Evolutionary conservation across 495 filamentous ascomycete genomes (phyloP).

Genomic region (Tuber microsphaerosporum): DNA sequence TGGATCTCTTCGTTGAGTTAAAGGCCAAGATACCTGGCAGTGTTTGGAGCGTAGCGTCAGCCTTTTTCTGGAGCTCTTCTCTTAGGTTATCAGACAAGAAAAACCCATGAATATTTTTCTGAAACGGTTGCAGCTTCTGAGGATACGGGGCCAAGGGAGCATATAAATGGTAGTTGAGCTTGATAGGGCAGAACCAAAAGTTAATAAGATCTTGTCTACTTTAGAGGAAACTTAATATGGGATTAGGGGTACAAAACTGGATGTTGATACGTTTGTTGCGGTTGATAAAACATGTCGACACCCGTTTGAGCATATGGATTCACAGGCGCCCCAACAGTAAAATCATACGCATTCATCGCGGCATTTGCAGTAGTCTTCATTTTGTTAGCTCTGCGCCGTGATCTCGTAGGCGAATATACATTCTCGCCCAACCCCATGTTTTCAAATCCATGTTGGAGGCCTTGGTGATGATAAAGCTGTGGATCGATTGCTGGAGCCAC

Average conservation of each 20-base stretch:
- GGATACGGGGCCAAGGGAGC: slow-evolving; percentile 75
- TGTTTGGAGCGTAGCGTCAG: slow-evolving; percentile 73
- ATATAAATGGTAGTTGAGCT: slow-evolving; percentile 85
- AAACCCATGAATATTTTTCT: slow-evolving; percentile 76
- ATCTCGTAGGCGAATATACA: slow-evolving; percentile 42
- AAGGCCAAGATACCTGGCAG: slow-evolving; percentile 60
- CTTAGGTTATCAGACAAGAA: slow-evolving; percentile 78
- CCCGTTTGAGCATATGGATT: slow-evolving; percentile 53
- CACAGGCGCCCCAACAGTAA: slow-evolving; percentile 45
- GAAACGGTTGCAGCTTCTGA: slow-evolving; percentile 70
- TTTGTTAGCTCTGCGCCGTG: slow-evolving; percentile 41
- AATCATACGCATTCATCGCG: slow-evolving; percentile 34
- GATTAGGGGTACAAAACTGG: slow-evolving; percentile 52
- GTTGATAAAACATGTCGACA: slow-evolving; percentile 46
- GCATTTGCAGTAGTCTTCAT: slow-evolving; percentile 39
- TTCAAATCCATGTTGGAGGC: slow-evolving; percentile 41
- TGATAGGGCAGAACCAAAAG: slow-evolving; percentile 15
- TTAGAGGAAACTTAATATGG: neutral
- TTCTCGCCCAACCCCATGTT: slow-evolving; percentile 40
- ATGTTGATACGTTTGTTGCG: slow-evolving; percentile 54
- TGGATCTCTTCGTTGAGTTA: neutral
- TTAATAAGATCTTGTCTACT: slow-evolving; percentile 21
- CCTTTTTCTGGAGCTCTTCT: slow-evolving; percentile 82
- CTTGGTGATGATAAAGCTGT: slow-evolving; percentile 35
- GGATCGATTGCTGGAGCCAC: slow-evolving; percentile 35